Conservation (phyloP, 148 eudicot genomes). For the Chenopodium berlandieri region DNA sequence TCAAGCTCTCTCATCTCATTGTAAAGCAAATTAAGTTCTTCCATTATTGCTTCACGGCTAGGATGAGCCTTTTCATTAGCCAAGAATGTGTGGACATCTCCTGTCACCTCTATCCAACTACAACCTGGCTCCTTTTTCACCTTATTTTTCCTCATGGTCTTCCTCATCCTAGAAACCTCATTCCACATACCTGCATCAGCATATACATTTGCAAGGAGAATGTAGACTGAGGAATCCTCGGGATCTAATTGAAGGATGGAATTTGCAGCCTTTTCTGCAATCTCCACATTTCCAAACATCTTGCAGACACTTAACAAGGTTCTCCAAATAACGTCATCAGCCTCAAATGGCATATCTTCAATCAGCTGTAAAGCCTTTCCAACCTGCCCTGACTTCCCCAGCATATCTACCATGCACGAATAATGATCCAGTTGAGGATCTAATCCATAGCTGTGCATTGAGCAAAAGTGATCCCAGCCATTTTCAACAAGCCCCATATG, state of each 20-base stretch:
- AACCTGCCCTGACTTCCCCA: constrained; percentile 72
- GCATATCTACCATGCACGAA: constrained; percentile 79
- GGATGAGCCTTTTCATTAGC: constrained; percentile 79
- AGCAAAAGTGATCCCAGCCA: constrained; percentile 59
- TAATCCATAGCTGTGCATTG: constrained; percentile 55
- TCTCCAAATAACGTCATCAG: constrained; percentile 89
- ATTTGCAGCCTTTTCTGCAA: constrained; percentile 73
- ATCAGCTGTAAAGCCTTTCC: constrained; percentile 63
- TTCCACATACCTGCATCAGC: constrained; percentile 90
- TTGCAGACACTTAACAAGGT: constrained; percentile 79
- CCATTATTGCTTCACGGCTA: constrained; percentile 53
- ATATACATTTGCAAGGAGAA: constrained; percentile 66
- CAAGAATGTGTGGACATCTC: constrained; percentile 74
- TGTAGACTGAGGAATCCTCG: constrained; percentile 71
- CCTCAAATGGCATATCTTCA: constrained; percentile 73
- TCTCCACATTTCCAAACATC: constrained; percentile 75
- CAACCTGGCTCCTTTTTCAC: constrained; percentile 92
- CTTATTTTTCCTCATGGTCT: constrained; percentile 47
- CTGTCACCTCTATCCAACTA: constrained; percentile 87
- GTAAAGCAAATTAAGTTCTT: constrained; percentile 47
- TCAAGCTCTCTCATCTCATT: constrained; percentile 51
- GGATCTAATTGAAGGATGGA: constrained; percentile 69
- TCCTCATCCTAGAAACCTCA: constrained; percentile 53
- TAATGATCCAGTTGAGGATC: constrained; percentile 81
- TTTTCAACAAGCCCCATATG: constrained; percentile 72